Base-by-base conservation (phyloP, 2,329 filamentous ascomycete genomes). In the Kalmusia sp. region DNA sequence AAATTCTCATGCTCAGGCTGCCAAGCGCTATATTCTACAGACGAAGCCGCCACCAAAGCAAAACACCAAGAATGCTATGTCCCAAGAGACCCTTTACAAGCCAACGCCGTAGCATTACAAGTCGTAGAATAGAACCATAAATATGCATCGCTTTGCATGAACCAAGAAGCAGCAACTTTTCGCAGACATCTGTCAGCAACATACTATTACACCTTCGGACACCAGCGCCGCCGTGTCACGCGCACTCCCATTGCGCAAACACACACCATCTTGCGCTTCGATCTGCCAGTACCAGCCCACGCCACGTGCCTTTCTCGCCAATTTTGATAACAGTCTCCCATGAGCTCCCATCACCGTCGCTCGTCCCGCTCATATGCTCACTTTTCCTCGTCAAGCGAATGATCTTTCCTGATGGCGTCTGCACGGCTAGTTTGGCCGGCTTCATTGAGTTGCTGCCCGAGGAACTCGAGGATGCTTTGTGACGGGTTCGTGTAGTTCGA, bases 321-420 rank as follows among this genome's bases (percentile, higher is more conserved):
- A 91, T 92, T 77, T 96, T 96, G 77, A 96, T 93, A 43, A 93
- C 92, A 6, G 91, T 95, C 78, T 95, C 91, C 91, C 91, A 96
- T 4, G 85, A 87, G 34, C 87, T 90, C 15, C 89, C 90, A 61
- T 92, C 86, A 34, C 86, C 87, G 48, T 89, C 88, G 2, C 82
- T 80, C 38, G 58, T 69, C 52, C 59, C 71, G 55, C 79, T 81
- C 68, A 81, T 83, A 65, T 83, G 81, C 59, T 92, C 89, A 64
- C 87, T 90, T 79, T 93, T 93, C 63, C 90, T 82, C 80, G 92
- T 92, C 68, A 96, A 80, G 48, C 95, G 83, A 54, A 98, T 84
- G 63, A 99, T 98, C 79, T 98, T 98, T 56, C 96, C 95, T 25
- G 89, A 90, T 0, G 95, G 95, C 5, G 90, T 92, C 76, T 99